Percentiles rank a stretch among this genome's conserved stretches.
These are phyloP conservation scores for Aspergillus quadricinctus DNA, from an alignment of 2,329 filamentous ascomycete species.

Conservation along the genomic window DNA sequence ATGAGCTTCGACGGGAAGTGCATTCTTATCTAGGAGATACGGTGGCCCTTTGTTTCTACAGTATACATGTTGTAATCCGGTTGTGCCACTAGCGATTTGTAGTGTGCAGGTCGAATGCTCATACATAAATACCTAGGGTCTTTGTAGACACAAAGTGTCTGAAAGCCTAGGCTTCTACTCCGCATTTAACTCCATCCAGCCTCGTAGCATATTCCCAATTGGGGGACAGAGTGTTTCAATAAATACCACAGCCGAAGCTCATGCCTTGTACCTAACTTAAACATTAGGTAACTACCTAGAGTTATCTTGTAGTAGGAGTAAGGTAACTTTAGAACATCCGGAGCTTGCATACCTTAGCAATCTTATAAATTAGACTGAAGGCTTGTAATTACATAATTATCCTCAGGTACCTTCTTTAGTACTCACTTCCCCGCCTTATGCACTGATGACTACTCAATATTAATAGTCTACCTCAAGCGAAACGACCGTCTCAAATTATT, in stretches of 20 bases:
- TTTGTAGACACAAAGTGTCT: not conserved
- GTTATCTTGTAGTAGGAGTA: too few relatives aligned
- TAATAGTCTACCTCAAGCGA: not conserved
- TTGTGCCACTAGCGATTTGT: not conserved
- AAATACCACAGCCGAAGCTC: not conserved
- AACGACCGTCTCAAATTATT: not conserved
- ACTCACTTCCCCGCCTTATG: not conserved
- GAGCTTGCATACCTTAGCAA: not conserved
- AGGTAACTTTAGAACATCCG: too few relatives aligned
- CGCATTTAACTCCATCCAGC: too few relatives aligned
- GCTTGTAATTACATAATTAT: not conserved
- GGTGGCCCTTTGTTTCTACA: too few relatives aligned
- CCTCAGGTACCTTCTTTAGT: not conserved
- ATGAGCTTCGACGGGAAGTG: too few relatives aligned
- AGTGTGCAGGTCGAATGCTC: too few relatives aligned
- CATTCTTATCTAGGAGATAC: too few relatives aligned
- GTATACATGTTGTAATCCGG: not conserved
- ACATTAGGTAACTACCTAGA: not conserved
- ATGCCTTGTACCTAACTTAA: too few relatives aligned
- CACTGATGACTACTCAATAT: not conserved
- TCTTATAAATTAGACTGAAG: not conserved
- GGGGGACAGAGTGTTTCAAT: not conserved
- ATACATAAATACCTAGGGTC: too few relatives aligned
- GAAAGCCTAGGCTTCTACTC: too few relatives aligned
- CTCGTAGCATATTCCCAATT: not conserved